These are phyloP conservation scores for Macrophomina tecta DNA, from an alignment of 2,329 filamentous ascomycete species.

Conservation along the genomic window DNA sequence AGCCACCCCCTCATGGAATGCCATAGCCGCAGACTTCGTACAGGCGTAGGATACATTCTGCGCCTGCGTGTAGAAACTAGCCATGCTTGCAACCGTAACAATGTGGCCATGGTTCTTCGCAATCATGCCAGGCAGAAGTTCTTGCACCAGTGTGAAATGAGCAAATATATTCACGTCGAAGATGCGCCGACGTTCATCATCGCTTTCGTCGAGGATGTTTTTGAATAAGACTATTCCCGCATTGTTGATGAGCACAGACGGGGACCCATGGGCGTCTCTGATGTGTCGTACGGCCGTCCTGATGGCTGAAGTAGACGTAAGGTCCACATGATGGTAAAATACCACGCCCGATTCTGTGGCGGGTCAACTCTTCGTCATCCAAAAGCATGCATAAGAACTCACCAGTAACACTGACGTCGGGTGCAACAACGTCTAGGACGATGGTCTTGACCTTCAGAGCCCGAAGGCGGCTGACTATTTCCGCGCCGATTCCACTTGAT, in stretches of 20 bases:
- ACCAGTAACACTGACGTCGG: background rate
- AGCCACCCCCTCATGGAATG: constrained; percentile 58
- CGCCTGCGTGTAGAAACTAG: constrained; percentile 41
- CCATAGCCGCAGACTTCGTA: constrained; percentile 58
- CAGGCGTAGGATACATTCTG: constrained; percentile 60
- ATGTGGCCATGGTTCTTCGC: constrained; percentile 57
- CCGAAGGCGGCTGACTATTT: constrained; percentile 18
- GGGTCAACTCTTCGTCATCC: background rate
- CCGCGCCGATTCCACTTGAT: constrained; percentile 42
- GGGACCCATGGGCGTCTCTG: constrained; percentile 34
- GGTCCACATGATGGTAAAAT: constrained; percentile 42
- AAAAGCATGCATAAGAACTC: background rate
- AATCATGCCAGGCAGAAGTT: constrained; percentile 45
- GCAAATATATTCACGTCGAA: constrained; percentile 45
- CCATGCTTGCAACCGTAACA: constrained; percentile 62
- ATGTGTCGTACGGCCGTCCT: constrained; percentile 35
- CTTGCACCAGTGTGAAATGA: constrained; percentile 41
- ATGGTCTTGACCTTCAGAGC: background rate
- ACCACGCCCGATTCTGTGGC: background rate
- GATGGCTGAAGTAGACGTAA: constrained; percentile 39
- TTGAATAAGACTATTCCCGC: constrained; percentile 40
- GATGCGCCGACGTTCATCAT: constrained; percentile 40
- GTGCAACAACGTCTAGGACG: background rate
- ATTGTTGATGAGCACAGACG: constrained; percentile 44
- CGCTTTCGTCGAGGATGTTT: constrained; percentile 40